Percentiles rank a stretch among this genome's conserved stretches.
phyloP scores from a whole-genome alignment of 2,329 filamentous ascomycete genomes.

The Ciborinia camelliae region DNA sequence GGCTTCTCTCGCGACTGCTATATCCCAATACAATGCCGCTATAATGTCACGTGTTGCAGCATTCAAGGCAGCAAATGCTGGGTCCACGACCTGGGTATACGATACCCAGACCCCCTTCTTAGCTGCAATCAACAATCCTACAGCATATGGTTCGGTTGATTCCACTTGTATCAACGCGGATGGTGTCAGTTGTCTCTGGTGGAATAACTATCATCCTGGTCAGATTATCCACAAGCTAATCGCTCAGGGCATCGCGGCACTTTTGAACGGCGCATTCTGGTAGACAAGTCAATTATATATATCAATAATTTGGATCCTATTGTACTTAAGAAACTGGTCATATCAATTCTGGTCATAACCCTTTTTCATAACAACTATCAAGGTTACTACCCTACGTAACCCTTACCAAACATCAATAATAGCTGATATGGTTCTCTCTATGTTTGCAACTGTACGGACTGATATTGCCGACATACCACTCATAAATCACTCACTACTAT shows the following conservation, averaged over 20 bases:
- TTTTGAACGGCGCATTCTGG: not conserved
- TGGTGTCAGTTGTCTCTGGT: slow-evolving; percentile 3
- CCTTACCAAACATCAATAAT: not conserved
- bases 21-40: slow-evolving; percentile 3
- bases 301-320: not conserved
- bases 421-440: not conserved
- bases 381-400: too few species aligned
- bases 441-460: not conserved
- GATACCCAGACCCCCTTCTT: not conserved
- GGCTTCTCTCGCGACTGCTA: not conserved
- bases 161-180: not conserved
- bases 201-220: slow-evolving; percentile 1
- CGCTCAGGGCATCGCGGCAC: not conserved
- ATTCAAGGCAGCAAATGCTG: slow-evolving; percentile 1
- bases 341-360: too few species aligned
- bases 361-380: too few species aligned
- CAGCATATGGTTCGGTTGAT: not conserved
- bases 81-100: not conserved
- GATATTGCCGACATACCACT: too few species aligned
- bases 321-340: not conserved
- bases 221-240: not conserved
- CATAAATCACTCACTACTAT: not conserved
- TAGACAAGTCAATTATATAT: not conserved
- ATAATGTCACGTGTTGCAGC: not conserved
- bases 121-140: not conserved